Evolutionary conservation across 805 yeast genomes (phyloP).

Genomic region (Yarrowia hollandica): DNA sequence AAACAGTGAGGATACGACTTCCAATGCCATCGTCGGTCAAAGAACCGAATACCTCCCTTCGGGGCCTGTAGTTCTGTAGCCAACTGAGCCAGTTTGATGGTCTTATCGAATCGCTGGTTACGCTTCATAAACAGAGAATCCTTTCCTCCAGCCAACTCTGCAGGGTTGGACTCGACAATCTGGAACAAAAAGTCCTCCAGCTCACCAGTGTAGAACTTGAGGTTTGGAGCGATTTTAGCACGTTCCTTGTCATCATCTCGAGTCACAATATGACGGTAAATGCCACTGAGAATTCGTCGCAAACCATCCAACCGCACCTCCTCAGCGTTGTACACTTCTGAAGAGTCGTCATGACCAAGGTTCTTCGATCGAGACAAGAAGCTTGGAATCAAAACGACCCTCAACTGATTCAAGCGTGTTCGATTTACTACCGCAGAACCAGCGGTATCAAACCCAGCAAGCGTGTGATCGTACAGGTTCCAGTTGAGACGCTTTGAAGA

Average conservation of each 20-base stretch:
- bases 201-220: conserved; percentile 84
- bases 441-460: conserved; percentile 89
- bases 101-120: conserved; percentile 48
- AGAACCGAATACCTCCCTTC: conserved; percentile 58
- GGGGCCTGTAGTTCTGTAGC: conserved; percentile 67
- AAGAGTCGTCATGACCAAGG: conserved; percentile 43
- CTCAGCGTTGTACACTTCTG: conserved; percentile 72
- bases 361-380: conserved; percentile 3
- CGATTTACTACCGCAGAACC: background rate
- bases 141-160: conserved; percentile 37
- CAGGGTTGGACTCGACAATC: conserved; percentile 45
- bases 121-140: conserved; percentile 43
- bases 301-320: conserved; percentile 93
- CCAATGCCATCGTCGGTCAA: conserved; percentile 91
- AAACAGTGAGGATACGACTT: conserved; percentile 74
- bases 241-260: conserved; percentile 48
- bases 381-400: conserved; percentile 82
- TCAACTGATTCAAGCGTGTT: conserved; percentile 52
- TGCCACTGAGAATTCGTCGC: conserved; percentile 57
- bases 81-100: conserved; percentile 52
- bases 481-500: conserved; percentile 59
- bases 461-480: conserved; percentile 85
- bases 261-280: conserved; percentile 58
- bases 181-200: conserved; percentile 64
- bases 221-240: conserved; percentile 48